Base-by-base conservation (phyloP, 768 basidiomycete species). In the Coprinopsis cinerea region DNA sequence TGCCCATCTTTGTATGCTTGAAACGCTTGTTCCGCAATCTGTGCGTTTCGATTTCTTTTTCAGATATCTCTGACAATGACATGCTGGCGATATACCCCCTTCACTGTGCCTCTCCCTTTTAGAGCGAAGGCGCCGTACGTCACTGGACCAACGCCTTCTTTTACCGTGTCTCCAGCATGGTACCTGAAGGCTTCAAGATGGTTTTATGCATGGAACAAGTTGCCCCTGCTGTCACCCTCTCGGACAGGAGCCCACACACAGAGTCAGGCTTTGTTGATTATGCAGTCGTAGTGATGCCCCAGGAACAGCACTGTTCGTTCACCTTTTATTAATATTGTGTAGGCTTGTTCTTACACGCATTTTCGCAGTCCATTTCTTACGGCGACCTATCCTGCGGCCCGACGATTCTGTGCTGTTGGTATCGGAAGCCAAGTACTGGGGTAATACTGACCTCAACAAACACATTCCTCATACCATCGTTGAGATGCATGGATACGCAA, bases 161-260 rank as follows among this genome's bases (percentile, higher is more conserved):
- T 44, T 55, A 55, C 44, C 47, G 43, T 23, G 52, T 55, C 40
- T 34, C 54, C 44, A 37, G 46, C 47, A 53, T 55, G 54, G 53
- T 44, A 48, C 51, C 51, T 32, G 24, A 43, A 30, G 53, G 47
- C 51, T 49, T 42, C 35, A 52, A 52, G 34, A 55, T 52, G 54
- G 54, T 44, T 43, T 40, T 55, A 32, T 40, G 45, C 36, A 32
- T 51, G 34, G 48, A 53, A 53, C 53, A 44, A 44, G 42, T 13
- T 28, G 45, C 48, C 42, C 54, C 53, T 25, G 30, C n/a, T n/a
- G n/a, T n/a, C n/a, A n/a, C n/a, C n/a, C n/a, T n/a, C 51, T 49
- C 48, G 32, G 52, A 53, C 22, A 37, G 18, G 27, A 49, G 42
- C 47, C 17, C 17, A 39, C 10, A 14, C 37, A 39, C 37, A 39